These are phyloP conservation scores for Luffa acutangula DNA, from an alignment of 306 rosid species.

Conservation along the genomic window DNA sequence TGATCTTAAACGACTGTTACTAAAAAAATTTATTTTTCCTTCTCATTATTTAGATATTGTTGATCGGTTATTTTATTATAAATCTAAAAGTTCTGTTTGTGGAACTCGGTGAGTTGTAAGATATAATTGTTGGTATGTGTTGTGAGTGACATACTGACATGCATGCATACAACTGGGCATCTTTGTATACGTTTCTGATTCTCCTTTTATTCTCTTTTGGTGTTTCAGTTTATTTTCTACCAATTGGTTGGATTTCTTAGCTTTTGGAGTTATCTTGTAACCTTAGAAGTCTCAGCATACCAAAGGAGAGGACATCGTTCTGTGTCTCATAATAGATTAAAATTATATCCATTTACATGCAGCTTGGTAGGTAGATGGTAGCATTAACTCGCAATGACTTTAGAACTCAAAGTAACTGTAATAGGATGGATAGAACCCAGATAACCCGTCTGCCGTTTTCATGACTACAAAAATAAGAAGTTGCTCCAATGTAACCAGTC, in stretches of 20 bases:
- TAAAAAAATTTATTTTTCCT: background rate
- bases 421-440: constrained; percentile 15
- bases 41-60: background rate
- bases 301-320: constrained; percentile 13
- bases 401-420: background rate
- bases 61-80: background rate
- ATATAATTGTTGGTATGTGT: background rate
- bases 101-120: background rate
- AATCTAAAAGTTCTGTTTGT: background rate
- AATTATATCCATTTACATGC: background rate
- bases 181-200: background rate
- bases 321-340: background rate
- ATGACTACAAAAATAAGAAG: constrained; percentile 76
- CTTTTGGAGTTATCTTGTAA: background rate
- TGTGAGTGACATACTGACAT: background rate
- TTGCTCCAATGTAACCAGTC: constrained; percentile 71
- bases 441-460: constrained; percentile 24
- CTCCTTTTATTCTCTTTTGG: background rate
- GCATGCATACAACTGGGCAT: background rate
- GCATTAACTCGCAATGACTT: background rate
- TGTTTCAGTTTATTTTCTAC: background rate
- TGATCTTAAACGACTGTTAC: background rate
- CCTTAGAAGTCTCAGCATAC: constrained; percentile 2
- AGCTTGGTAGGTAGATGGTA: background rate
- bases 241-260: background rate